phyloP scores from a whole-genome alignment of 73 alveolate genomes.

The Tetrahymena malaccensis region DNA sequence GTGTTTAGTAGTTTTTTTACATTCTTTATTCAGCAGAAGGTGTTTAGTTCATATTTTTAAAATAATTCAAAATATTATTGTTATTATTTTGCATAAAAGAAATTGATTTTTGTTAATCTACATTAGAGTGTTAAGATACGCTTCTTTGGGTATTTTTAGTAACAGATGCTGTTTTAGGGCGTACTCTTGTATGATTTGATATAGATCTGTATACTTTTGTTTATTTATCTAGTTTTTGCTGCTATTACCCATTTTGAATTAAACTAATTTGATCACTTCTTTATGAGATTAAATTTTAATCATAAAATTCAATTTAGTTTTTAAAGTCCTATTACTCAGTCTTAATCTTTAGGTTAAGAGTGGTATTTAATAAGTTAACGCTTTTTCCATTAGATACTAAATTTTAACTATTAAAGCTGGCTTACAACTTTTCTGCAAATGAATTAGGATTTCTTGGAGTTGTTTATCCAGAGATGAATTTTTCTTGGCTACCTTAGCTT shows the following conservation, averaged over 20 bases:
- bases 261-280: background rate
- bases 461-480: background rate
- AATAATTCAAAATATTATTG: background rate
- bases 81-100: background rate
- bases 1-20: background rate
- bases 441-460: background rate
- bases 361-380: background rate
- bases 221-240: background rate
- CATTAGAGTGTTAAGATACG: background rate
- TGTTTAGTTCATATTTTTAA: no score
- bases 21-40: background rate
- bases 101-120: background rate
- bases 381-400: background rate
- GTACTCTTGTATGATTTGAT: background rate
- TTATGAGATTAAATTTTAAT: no score
- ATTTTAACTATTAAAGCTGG: background rate
- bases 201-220: background rate
- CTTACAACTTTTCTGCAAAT: background rate
- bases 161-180: background rate
- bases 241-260: no score
- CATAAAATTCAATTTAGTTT: background rate
- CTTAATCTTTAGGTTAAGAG: background rate
- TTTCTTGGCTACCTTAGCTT: background rate
- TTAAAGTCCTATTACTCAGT: background rate
- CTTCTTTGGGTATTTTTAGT: background rate